Base-by-base conservation (phyloP, 495 filamentous ascomycete species). In the Thozetella sp. region DNA sequence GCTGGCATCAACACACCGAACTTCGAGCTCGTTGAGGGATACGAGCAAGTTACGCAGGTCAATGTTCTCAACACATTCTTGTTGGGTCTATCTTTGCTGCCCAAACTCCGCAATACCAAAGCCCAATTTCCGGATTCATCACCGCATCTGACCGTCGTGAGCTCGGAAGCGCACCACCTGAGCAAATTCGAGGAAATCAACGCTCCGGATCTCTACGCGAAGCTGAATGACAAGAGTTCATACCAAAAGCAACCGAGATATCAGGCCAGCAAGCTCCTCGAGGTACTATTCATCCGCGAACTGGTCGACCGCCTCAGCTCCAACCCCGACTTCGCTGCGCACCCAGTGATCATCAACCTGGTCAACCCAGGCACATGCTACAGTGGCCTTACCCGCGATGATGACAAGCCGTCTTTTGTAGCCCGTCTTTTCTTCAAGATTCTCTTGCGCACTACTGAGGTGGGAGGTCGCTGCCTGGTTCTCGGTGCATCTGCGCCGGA, bases 11-110 rank as follows among this genome's bases (percentile, higher is more conserved):
- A 71, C 12, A 68, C 68, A 22, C 58, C 63, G 10, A 53, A 58
- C 15, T 81, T 65, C 26, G 12, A 56, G 9, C 46, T 63, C 0
- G 67, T 55, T 11, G 80, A 79, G 54, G 74, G 73, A 2, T 69
- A 76, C 22, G 79, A 83, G 63, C 62, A 58, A 13, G 69, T 68
- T 6, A 72, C 83, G 22, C 79, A 77, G 0, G 75, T 82, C 24
- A 84, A 84, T 52, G 76, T 80, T 2, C 65, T 81, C 63, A 72
- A 64, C 25, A 80, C 69, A 0, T 59, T 80, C 3, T 59, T 80
- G 1, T 63, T 81, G 13, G 72, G 60, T 3, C 60, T 81, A 0
- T 67, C 78, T 1, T 57, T 78, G 12, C 63, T 80, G 12, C 74
- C 74, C 0, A 67, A 68, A 17, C 57, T 80, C 2, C 65, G 67